Base-by-base conservation (phyloP, 352 stramenopile species). In the Phytophthora meadii region DNA sequence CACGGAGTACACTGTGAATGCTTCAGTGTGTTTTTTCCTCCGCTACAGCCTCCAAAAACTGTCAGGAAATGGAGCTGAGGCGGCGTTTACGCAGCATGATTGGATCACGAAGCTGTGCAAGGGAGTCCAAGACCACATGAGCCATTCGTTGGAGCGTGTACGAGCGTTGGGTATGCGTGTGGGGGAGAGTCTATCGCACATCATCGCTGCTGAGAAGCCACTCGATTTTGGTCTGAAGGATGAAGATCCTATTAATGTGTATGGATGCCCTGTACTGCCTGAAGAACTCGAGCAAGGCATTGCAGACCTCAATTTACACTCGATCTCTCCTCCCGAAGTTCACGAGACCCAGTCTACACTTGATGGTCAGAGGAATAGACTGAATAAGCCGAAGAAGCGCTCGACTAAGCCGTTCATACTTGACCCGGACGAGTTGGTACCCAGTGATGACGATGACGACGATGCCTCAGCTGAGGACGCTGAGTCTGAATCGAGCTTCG, bases 61-160 rank as follows among this genome's bases (percentile, higher is more conserved):
- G 14, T 49, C 66, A 15, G 28, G 62, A 5, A 19, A 46, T 19
- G 50, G 64, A 17, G 28, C 36, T 12, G 49, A 52, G 15, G 49
- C 42, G 49, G 28, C 41, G 28, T 80, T 86, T n/a, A 49, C 34
- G 2, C 32, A 79, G 4, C 70, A 69, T 22, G 79, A 89, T 44
- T 93, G 85, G 82, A 80, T 81, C 11, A 72, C 79, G 17, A 86
- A 87, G 59, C 41, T 93, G 11, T 91, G 82, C 54, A 86, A 89
- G 54, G 85, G 85, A 11, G 79, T 93, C 2, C 85, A 93, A 70
- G 67, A 79, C 11, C 83, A 92, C 68, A 90, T 93, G 79, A 72
- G 59, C 7, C 79, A 92, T 51, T 90, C 81, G 2, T 47, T 90
- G 6, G 72, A 85, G 60, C 62, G 74, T n/a, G 77, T 85, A 44